A percentile compares a stretch with the other conserved stretches of the same genome.
Evolutionary conservation across 768 basidiomycete genomes (phyloP).

Genomic region (Rhodocollybia butyracea): DNA sequence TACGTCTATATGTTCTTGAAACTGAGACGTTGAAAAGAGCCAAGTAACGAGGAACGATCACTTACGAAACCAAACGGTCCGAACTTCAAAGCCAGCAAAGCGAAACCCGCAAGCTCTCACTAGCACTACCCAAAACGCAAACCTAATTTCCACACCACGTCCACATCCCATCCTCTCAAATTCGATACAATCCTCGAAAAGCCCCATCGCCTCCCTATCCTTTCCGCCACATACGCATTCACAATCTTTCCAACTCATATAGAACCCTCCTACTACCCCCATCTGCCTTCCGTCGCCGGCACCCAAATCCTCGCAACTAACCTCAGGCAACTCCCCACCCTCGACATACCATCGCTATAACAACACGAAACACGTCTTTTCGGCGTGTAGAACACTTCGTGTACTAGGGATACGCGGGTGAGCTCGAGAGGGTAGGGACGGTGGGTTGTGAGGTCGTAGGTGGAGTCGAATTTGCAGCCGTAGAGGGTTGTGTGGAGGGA

Average conservation of each 20-base stretch:
- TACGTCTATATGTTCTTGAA: too few species aligned
- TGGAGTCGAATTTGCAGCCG: too few species aligned
- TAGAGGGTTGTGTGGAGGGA: not conserved
- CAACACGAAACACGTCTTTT: not conserved
- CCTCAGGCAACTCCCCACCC: not conserved
- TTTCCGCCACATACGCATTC: too few species aligned
- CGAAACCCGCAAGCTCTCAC: too few species aligned
- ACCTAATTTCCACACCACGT: not conserved
- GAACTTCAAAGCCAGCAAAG: too few species aligned
- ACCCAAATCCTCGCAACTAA: too few species aligned
- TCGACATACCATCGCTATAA: not conserved
- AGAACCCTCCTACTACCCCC: not conserved
- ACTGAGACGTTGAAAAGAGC: too few species aligned
- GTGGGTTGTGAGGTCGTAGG: not conserved
- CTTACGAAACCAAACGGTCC: too few species aligned
- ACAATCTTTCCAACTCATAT: not conserved
- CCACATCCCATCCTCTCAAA: not conserved
- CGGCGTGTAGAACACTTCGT: not conserved
- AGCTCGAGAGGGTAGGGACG: not conserved
- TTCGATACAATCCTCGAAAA: not conserved
- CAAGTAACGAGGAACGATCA: too few species aligned
- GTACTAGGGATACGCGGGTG: not conserved
- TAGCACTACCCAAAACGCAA: constrained; percentile 1
- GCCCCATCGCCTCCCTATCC: not conserved
- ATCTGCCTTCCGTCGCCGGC: not conserved